phyloP scores from a whole-genome alignment of 225 moss, liverwort and hornwort species.

The Marchantia paleacea region DNA sequence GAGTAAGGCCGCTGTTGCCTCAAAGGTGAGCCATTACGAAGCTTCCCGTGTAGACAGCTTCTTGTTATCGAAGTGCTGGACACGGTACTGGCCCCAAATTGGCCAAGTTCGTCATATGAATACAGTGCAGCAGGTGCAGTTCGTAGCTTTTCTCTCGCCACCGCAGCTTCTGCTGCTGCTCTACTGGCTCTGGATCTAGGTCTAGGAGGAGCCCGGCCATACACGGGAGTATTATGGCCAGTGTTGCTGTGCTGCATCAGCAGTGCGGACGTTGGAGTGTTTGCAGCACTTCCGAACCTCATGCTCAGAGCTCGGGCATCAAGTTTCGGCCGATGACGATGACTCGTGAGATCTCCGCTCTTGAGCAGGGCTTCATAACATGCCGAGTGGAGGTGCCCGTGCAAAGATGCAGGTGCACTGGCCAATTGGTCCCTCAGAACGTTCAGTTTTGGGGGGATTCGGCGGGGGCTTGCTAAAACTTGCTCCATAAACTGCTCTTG shows the following conservation, averaged over 20 bases:
- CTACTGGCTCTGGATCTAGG: neutral
- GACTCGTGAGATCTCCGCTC: conserved; percentile 16
- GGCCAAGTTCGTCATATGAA: neutral
- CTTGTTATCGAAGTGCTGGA: neutral
- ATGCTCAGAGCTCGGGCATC: neutral
- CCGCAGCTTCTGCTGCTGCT: neutral
- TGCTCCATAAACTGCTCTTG: neutral
- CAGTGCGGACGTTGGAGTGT: neutral
- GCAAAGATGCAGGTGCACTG: conserved; percentile 22
- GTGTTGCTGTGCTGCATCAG: neutral
- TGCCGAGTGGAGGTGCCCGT: conserved; percentile 21
- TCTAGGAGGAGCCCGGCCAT: neutral
- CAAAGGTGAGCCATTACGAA: conserved; percentile 4
- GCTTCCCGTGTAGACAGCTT: neutral
- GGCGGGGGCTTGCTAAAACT: neutral
- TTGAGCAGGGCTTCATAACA: conserved; percentile 18
- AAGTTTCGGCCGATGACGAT: conserved; percentile 1
- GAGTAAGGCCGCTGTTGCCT: neutral
- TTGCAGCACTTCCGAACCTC: neutral
- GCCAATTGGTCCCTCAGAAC: conserved; percentile 13
- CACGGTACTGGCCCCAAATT: neutral
- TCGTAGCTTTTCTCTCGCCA: conserved; percentile 5
- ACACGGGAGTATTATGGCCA: neutral
- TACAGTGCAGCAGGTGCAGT: neutral
- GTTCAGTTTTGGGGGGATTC: conserved; percentile 14